Conservation (phyloP, 352 stramenopile genomes). For the Pythium rhizo-oryzae region DNA sequence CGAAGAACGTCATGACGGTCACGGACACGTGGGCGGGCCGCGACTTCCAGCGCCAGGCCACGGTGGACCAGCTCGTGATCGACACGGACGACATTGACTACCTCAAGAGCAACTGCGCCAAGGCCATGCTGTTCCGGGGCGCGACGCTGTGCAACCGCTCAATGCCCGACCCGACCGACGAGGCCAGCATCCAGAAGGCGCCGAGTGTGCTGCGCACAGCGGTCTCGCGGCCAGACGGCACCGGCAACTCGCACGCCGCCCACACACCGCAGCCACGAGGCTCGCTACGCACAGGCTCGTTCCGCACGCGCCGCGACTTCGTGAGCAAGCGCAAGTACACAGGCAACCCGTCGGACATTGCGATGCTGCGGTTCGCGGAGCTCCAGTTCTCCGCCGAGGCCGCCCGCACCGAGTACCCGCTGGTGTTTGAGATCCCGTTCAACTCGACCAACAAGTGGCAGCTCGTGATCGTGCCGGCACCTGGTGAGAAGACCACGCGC, state of each 20-base stretch:
- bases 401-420: too few relatives aligned
- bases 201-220: slow-evolving; percentile 88
- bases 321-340: slow-evolving; percentile 48
- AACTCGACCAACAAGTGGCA: slow-evolving; percentile 80
- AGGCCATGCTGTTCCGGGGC: slow-evolving; percentile 42
- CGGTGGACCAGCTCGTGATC: slow-evolving; percentile 39
- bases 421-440: too few relatives aligned
- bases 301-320: slow-evolving; percentile 17
- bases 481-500: slow-evolving; percentile 19
- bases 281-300: slow-evolving; percentile 67
- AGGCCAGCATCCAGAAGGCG: slow-evolving; percentile 76
- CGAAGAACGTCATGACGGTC: slow-evolving; percentile 68
- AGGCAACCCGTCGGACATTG: slow-evolving; percentile 54
- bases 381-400: too few relatives aligned
- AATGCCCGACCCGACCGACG: slow-evolving; percentile 24
- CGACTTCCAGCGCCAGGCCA: slow-evolving; percentile 37
- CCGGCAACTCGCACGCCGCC: slow-evolving; percentile 21
- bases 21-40: slow-evolving; percentile 45
- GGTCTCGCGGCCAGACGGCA: slow-evolving; percentile 90
- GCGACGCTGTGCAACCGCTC: slow-evolving; percentile 50
- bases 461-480: slow-evolving; percentile 46
- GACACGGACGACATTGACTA: slow-evolving; percentile 43
- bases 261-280: slow-evolving; percentile 46
- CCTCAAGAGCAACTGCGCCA: slow-evolving; percentile 26
- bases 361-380: slow-evolving; percentile 53